phyloP scores from a whole-genome alignment of 2,329 filamentous ascomycete species.

The Sclerotinia subarctica region DNA sequence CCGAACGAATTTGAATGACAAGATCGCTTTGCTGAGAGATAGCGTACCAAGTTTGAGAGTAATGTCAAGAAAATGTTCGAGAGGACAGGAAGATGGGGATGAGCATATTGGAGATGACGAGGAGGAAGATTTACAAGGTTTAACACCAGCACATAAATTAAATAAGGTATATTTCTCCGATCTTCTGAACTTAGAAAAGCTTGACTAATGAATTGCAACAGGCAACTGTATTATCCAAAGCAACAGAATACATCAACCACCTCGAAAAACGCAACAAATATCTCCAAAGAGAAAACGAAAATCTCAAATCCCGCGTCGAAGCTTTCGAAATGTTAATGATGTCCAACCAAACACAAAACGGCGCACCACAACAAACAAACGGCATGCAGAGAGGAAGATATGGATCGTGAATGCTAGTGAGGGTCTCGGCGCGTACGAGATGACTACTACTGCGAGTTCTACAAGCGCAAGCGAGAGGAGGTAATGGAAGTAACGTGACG shows the following conservation, averaged over 20 bases:
- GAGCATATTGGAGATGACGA: constrained; percentile 38
- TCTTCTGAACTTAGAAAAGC: background rate
- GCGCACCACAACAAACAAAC: constrained; percentile 1
- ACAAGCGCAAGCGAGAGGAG: background rate
- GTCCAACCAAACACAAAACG: constrained; percentile 40
- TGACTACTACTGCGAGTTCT: background rate
- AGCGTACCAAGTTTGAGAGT: constrained; percentile 67
- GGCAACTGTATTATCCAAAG: constrained; percentile 72
- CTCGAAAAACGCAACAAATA: constrained; percentile 85
- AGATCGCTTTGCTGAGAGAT: constrained; percentile 72
- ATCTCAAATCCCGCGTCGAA: constrained; percentile 74
- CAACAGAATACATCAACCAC: constrained; percentile 92
- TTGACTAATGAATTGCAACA: constrained; percentile 14
- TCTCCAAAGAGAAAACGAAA: constrained; percentile 74
- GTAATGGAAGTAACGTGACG: background rate
- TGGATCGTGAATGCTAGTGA: background rate
- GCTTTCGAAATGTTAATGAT: constrained; percentile 77
- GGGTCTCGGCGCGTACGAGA: background rate
- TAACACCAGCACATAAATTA: constrained; percentile 63
- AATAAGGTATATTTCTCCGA: constrained; percentile 52
- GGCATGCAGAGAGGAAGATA: constrained; percentile 14
- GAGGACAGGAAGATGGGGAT: constrained; percentile 50
- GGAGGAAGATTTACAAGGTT: constrained; percentile 54
- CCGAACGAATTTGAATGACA: constrained; percentile 79
- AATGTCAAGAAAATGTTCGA: constrained; percentile 45